These are phyloP conservation scores for Thielaviopsis euricoi DNA, from an alignment of 2,329 filamentous ascomycete genomes.

Conservation along the genomic window DNA sequence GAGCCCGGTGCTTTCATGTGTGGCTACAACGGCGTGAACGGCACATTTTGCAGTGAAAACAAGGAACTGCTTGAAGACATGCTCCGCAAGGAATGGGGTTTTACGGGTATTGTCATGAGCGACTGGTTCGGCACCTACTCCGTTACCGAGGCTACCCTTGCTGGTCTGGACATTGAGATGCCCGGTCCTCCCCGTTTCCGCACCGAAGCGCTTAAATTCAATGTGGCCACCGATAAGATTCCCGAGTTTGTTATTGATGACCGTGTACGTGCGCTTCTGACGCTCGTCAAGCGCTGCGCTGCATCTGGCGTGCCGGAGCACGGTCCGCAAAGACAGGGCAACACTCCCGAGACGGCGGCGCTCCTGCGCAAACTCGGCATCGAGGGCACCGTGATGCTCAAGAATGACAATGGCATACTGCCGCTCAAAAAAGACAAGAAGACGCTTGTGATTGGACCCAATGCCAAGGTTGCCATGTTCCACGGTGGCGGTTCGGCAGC, in stretches of 20 bases:
- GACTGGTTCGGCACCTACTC: constrained; percentile 44
- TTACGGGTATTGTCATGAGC: constrained; percentile 40
- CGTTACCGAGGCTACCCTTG: constrained; percentile 31
- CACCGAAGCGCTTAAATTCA: constrained; percentile 34
- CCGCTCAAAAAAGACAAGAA: constrained; percentile 48
- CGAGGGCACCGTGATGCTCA: constrained; percentile 56
- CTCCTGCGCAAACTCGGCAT: constrained; percentile 49
- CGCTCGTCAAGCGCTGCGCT: constrained; percentile 40
- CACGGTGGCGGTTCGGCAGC: constrained; percentile 52
- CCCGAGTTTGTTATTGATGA: constrained; percentile 37
- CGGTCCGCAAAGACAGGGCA: constrained; percentile 33
- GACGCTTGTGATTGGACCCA: constrained; percentile 40
- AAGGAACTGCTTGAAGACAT: constrained; percentile 31
- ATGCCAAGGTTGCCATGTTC: constrained; percentile 38
- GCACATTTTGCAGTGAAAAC: constrained; percentile 38
- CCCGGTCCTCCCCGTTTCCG: constrained; percentile 36
- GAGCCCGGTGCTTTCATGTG: constrained; percentile 41
- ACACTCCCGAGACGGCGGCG: constrained; percentile 45
- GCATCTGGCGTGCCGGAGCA: constrained; percentile 36
- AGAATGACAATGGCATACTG: constrained; percentile 49
- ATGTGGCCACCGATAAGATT: constrained; percentile 39
- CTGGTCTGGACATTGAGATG: constrained; percentile 44
- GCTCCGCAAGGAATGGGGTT: constrained; percentile 40
- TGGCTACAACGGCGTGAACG: constrained; percentile 42
- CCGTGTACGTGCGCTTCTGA: constrained; percentile 39